Evolutionary conservation across 345 rosid species (phyloP), one percentile per base, ranked within the genome.

Genomic region (Gossypium sturtianum): DNA sequence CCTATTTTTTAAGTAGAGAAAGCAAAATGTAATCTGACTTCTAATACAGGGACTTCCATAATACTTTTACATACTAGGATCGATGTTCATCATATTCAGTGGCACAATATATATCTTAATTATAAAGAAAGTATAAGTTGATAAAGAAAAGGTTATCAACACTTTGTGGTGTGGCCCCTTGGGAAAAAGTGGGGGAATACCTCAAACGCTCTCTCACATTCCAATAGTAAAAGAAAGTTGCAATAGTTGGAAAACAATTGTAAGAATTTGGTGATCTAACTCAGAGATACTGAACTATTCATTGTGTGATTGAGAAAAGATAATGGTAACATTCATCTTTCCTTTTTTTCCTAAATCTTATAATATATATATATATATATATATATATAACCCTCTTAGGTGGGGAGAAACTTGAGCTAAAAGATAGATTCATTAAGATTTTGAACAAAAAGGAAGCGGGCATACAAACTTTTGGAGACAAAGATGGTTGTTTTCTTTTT

Each of bases 381-480:
- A 53, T 20, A 53, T 17, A 27, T 1, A 54, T 70, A 66, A 19
- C 12, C 45, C 51, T 17, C 51, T 12, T 27, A 54, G 74, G 53
- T 59, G 75, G 75, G 75, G 75, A 77, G 77, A 80, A 77, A 78
- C 80, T 77, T 75, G 67, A 76, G 45, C n/a, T 54, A 23, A 75
- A 77, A 71, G 74, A 71, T 71, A 51, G 77, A 64, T 75, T 72
- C 78, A 72, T 57, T 47, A 19, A 53, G 68, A 61, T 77, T 34
- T 69, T 75, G 79, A 76, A 80, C 34, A 74, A 66, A 80, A 69
- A 13, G 65, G 66, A 70, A 74, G 67, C 74, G 75, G 75, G 70
- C 72, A 74, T 76, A 66, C 68, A n/a, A 45, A 9, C 76, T 70
- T 77, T 75, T 52, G 34, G 52, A 65, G 64, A 69, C 16, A 75